Percentiles rank a stretch among this genome's conserved stretches.
Evolutionary conservation across 768 basidiomycete genomes (phyloP).

Genomic region (Mycena floridula): DNA sequence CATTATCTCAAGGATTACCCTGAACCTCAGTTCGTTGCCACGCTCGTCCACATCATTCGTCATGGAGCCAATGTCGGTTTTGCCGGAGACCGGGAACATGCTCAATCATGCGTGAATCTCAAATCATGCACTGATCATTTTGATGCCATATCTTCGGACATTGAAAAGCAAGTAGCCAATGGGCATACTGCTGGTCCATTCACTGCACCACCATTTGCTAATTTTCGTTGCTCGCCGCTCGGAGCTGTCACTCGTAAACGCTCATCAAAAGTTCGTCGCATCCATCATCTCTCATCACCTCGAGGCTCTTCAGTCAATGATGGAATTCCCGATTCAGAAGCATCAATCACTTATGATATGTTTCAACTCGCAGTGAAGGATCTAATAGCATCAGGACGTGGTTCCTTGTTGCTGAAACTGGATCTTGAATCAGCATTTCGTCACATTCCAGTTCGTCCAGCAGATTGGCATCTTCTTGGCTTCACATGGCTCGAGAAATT

Average conservation of each 20-base stretch:
- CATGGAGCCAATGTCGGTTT: not conserved
- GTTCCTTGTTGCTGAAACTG: constrained; percentile 16
- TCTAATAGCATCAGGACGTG: constrained; percentile 7
- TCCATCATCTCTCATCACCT: constrained; percentile 17
- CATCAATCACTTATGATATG: constrained; percentile 8
- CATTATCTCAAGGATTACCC: not conserved
- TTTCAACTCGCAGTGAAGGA: constrained; percentile 3
- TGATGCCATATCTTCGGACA: constrained; percentile 5
- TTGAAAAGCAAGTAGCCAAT: constrained; percentile 7
- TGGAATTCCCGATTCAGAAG: constrained; percentile 13
- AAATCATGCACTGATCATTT: constrained; percentile 8
- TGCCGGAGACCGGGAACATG: not conserved
- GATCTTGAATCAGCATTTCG: too few relatives aligned
- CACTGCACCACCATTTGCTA: constrained; percentile 7
- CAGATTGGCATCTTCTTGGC: constrained; percentile 17
- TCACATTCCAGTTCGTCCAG: constrained; percentile 4
- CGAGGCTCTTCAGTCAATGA: constrained; percentile 12
- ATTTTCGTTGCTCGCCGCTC: constrained; percentile 15
- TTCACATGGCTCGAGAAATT: too few relatives aligned
- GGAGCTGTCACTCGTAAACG: constrained; percentile 13
- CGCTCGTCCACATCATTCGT: not conserved
- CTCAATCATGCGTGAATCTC: constrained; percentile 14
- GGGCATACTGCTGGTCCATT: constrained; percentile 12
- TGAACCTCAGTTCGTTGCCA: too few relatives aligned
- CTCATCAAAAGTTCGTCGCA: constrained; percentile 10